Evolutionary conservation across 140 eudicot genomes (phyloP).

Genomic region (Stevia rebaudiana): DNA sequence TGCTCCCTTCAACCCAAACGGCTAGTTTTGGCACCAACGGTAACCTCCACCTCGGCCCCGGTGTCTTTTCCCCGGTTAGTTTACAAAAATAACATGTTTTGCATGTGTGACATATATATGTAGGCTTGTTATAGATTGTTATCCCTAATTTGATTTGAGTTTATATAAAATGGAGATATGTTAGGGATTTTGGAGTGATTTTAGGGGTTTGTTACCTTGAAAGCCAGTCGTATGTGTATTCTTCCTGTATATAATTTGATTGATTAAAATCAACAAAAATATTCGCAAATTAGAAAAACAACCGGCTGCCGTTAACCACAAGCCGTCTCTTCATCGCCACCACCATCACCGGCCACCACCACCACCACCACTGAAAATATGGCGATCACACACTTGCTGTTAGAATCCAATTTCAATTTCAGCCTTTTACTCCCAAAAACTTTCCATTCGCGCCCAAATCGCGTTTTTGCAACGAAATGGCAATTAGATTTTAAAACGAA

Average conservation of each 20-base stretch:
- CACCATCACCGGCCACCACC: too few relatives aligned
- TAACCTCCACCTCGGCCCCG: too few relatives aligned
- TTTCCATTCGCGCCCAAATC: constrained; percentile 9
- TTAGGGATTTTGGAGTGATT: background rate
- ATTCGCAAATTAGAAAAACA: background rate
- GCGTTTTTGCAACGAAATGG: constrained; percentile 17
- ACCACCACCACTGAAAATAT: background rate
- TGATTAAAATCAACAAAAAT: background rate
- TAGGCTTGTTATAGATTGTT: background rate
- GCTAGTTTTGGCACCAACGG: too few relatives aligned
- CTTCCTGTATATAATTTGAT: background rate
- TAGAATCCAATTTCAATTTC: constrained; percentile 36
- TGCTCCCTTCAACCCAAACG: too few relatives aligned
- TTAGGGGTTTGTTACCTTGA: background rate
- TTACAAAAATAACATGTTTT: too few relatives aligned
- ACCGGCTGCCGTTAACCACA: too few relatives aligned
- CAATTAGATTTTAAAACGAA: too few relatives aligned
- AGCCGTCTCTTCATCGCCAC: background rate
- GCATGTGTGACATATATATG: background rate
- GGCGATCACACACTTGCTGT: constrained; percentile 14
- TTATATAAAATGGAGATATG: background rate
- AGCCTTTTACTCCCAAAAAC: constrained; percentile 13
- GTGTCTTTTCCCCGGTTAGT: too few relatives aligned
- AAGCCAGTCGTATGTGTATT: too few relatives aligned
- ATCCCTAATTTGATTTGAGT: background rate